These are phyloP conservation scores for Cyclocybe cylindracea DNA, from an alignment of 768 basidiomycete genomes.

Conservation along the genomic window DNA sequence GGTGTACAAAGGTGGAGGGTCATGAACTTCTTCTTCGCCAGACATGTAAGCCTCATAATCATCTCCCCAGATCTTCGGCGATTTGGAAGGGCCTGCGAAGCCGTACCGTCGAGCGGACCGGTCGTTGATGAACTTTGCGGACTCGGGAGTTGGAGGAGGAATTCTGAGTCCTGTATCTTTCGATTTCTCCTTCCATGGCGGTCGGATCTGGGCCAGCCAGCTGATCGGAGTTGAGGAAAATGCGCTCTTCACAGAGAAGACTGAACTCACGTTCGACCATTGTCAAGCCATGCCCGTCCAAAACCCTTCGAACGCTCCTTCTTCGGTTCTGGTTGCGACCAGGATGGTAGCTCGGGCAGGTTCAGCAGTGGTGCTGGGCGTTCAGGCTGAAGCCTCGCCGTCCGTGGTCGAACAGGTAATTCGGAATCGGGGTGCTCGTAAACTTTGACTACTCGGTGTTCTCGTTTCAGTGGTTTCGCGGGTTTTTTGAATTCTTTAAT, in stretches of 20 bases:
- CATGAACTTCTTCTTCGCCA: conserved; percentile 11
- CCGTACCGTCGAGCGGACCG: not conserved
- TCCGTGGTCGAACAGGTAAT: conserved; percentile 12
- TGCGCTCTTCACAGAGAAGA: not conserved
- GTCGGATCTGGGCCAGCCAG: conserved; percentile 19
- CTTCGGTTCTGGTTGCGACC: not conserved
- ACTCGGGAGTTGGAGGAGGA: conserved; percentile 24
- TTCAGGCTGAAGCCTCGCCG: conserved; percentile 19
- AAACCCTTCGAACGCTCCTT: conserved; percentile 12
- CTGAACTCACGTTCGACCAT: conserved; percentile 13
- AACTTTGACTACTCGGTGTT: conserved; percentile 22
- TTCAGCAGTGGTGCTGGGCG: conserved; percentile 23
- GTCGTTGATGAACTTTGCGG: conserved; percentile 16
- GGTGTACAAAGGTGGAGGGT: conserved; percentile 24
- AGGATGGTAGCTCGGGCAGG: conserved; percentile 22
- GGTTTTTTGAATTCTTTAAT: not conserved
- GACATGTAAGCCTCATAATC: conserved; percentile 7
- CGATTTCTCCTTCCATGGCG: conserved; percentile 14
- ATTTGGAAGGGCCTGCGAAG: not conserved
- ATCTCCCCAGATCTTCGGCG: conserved; percentile 4
- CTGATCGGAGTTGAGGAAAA: conserved; percentile 2
- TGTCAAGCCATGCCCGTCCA: conserved; percentile 15
- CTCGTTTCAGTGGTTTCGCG: conserved; percentile 12
- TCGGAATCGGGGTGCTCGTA: conserved; percentile 18
- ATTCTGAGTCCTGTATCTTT: conserved; percentile 16